A percentile compares a stretch with the other conserved stretches of the same genome.
Conservation (phyloP, 1,139 yeast species). For the Magnusiomyces sp. region DNA sequence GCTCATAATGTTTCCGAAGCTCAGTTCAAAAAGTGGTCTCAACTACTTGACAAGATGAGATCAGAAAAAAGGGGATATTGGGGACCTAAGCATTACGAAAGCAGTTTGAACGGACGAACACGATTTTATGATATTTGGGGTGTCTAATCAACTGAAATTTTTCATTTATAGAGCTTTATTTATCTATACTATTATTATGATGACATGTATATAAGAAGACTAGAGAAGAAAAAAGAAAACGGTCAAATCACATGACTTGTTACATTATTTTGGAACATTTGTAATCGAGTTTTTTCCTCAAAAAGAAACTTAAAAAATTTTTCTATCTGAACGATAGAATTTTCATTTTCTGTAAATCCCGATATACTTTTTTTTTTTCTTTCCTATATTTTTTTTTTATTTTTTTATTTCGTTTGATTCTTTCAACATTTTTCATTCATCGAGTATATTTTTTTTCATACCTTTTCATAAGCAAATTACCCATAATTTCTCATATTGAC, state of each 20-base stretch:
- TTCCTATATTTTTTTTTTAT: background rate
- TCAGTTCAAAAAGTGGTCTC: background rate
- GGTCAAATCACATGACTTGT: too few species aligned
- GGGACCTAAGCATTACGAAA: background rate
- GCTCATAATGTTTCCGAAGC: background rate
- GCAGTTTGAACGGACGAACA: background rate
- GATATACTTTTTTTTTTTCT: background rate
- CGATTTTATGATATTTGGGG: background rate
- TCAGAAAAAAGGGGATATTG: background rate
- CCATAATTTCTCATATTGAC: too few species aligned
- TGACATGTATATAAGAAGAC: background rate
- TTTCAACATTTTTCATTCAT: background rate
- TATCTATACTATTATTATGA: background rate
- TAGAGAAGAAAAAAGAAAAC: background rate
- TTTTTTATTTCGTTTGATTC: background rate
- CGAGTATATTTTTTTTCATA: too few species aligned
- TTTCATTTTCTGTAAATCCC: background rate
- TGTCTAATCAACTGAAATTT: background rate
- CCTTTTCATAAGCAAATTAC: too few species aligned
- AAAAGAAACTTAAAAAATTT: background rate
- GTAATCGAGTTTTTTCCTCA: background rate
- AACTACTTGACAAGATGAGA: constrained; percentile 2
- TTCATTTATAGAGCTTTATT: background rate
- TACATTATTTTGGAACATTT: too few species aligned
- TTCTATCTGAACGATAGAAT: background rate